These are phyloP conservation scores for Scenedesmus sp. DNA, from an alignment of 163 green algal genomes.

Conservation along the genomic window DNA sequence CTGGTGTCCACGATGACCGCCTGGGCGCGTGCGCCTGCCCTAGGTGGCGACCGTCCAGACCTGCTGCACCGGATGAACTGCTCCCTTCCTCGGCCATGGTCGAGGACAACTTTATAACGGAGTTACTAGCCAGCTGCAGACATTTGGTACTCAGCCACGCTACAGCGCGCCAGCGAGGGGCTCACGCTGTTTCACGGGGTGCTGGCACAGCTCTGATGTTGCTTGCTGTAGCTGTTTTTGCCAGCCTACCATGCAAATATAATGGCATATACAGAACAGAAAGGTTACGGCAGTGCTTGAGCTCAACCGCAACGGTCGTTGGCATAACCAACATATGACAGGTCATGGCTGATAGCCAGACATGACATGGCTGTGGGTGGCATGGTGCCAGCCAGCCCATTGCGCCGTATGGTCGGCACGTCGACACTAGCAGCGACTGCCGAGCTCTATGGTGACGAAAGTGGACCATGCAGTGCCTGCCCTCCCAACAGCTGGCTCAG, in stretches of 20 bases:
- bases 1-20: conserved; percentile 34
- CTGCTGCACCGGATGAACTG: background rate
- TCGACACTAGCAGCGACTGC: too few species aligned
- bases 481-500: too few species aligned
- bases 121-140: background rate
- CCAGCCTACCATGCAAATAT: background rate
- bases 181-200: background rate
- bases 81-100: background rate
- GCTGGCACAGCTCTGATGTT: background rate
- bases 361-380: too few species aligned
- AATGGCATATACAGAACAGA: background rate
- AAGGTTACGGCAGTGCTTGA: background rate
- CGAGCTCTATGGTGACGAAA: too few species aligned
- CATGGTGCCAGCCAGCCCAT: too few species aligned
- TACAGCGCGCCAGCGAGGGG: background rate
- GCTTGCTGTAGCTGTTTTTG: background rate
- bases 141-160: background rate
- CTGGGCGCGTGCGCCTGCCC: background rate
- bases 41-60: background rate
- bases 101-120: background rate
- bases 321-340: background rate
- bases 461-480: too few species aligned
- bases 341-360: conserved; percentile 6
- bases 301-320: background rate
- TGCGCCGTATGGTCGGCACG: too few species aligned